Base-by-base conservation (phyloP, 2,329 filamentous ascomycete genomes). In the Xylariaceae sp. region DNA sequence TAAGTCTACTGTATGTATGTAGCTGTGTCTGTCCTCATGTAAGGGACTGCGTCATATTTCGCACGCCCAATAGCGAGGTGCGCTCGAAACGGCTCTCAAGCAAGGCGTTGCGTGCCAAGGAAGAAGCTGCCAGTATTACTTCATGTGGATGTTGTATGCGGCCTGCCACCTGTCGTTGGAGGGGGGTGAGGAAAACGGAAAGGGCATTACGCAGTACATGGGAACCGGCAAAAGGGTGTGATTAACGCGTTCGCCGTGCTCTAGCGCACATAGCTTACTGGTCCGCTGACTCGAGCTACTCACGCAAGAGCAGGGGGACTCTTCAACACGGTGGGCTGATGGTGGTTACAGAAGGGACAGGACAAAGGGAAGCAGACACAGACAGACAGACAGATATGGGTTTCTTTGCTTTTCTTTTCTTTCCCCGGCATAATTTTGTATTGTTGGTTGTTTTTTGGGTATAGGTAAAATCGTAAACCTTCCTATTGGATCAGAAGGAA, bases 111-210 rank as follows among this genome's bases (percentile, higher is more conserved):
- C n/a, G 54, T 44, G 41, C 49, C 49, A 44, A 19, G 50, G 37
- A 57, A 49, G 23, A 26, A 7, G 43, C n/a, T 26, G 20, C 10
- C 18, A 4, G 20, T 44, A 44, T 66, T 66, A 56, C 65, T 61
- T 19, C 47, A 63, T 66, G 59, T 37, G 64, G 65, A 58, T 66
- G 57, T 62, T 66, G 18, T 61, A 67, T 54, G 65, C 65, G 65
- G 41, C 46, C 45, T 44, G 32, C 37, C 44, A 48, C 20, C 43
- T 44, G 23, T 52, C 56, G 57, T 54, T 23, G 40, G 52, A n/a
- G 52, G 46, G 61, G 62, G 55, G 54, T 57, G 50, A 54, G 57
- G 41, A 55, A n/a, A n/a, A n/a, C n/a, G n/a, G n/a, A n/a, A n/a
- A n/a, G n/a, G n/a, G n/a, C n/a, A n/a, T n/a, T n/a, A n/a, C n/a